Evolutionary conservation across 179 eudicot genomes (phyloP), one percentile per base, ranked within the genome.

Genomic region (Silene noctiflora): DNA sequence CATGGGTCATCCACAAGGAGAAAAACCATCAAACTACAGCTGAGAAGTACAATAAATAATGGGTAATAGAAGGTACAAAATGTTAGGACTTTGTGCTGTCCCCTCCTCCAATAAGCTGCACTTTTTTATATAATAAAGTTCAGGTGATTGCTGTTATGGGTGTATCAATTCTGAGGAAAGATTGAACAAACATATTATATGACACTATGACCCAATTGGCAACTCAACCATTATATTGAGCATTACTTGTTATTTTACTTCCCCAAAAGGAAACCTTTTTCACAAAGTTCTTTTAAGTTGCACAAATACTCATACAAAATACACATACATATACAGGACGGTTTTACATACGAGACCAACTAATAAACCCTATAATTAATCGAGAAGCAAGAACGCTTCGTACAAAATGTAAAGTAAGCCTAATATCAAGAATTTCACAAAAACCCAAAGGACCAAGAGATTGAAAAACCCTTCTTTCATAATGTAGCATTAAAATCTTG

Each of bases 91-190:
- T n/a, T 71, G 73, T 64, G 76, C 17, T 10, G 76, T 27, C 74
- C 72, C 64, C 67, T 59, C 22, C 77, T 60, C 69, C 22, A 58
- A 67, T 65, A 73, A 39, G 10, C 56, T 33, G 69, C 25, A 19
- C 39, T 61, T 46, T n/a, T 20, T 7, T 16, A 27, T 65, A 27
- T 16, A 7, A 27, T 70, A 33, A 17, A 58, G 67, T 21, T 42
- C 79, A 71, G 69, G 58, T 72, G 74, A 80, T 72, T 76, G 67
- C 44, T 75, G 66, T 53, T 46, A 67, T 63, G 67, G 74, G 60
- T 35, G 53, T 79, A 14, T 70, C 51, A 79, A 22, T 17, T 25
- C 22, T 13, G 22, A 67, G 16, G 42, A 74, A 62, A 51, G 67
- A 46, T 62, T 35, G 67, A n/a, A 64, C 73, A 16, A 68, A 70